These are phyloP conservation scores for Corymbia calophylla DNA, from an alignment of 441 rosid genomes.

Conservation along the genomic window DNA sequence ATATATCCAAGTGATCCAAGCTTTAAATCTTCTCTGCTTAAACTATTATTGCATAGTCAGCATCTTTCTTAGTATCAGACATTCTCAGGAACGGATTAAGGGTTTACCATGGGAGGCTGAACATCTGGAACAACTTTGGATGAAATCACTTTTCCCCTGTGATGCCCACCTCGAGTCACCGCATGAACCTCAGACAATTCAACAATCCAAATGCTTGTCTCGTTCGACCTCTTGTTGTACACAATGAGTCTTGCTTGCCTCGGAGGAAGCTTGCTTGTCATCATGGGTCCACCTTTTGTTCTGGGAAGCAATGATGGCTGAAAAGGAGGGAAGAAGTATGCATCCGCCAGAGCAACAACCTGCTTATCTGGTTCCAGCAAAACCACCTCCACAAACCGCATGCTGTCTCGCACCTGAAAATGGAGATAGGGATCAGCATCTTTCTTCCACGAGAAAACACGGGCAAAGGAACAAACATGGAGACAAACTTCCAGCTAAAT, in stretches of 20 bases:
- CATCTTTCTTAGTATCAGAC: neutral
- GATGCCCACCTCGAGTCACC: constrained; percentile 42
- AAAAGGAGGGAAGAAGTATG: constrained; percentile 49
- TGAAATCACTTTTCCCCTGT: constrained; percentile 34
- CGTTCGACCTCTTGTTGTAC: constrained; percentile 38
- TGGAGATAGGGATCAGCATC: neutral
- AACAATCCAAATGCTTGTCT: constrained; percentile 39
- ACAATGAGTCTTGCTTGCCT: constrained; percentile 40
- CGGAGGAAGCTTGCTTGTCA: constrained; percentile 39
- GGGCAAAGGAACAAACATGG: neutral
- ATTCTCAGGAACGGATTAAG: neutral
- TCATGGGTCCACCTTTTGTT: constrained; percentile 35
- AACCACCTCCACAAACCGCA: constrained; percentile 40
- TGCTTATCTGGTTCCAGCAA: constrained; percentile 40
- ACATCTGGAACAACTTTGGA: constrained; percentile 36
- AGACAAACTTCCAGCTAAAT: neutral
- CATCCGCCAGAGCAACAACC: constrained; percentile 45
- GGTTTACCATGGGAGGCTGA: constrained; percentile 45
- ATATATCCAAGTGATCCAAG: neutral
- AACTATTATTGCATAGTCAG: neutral
- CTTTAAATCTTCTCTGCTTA: neutral
- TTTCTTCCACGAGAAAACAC: neutral
- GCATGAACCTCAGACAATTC: constrained; percentile 40
- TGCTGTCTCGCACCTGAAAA: constrained; percentile 39
- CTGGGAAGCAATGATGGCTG: constrained; percentile 46